Evolutionary conservation across 2,329 filamentous ascomycete genomes (phyloP).

Genomic region (Xylaria sp.): DNA sequence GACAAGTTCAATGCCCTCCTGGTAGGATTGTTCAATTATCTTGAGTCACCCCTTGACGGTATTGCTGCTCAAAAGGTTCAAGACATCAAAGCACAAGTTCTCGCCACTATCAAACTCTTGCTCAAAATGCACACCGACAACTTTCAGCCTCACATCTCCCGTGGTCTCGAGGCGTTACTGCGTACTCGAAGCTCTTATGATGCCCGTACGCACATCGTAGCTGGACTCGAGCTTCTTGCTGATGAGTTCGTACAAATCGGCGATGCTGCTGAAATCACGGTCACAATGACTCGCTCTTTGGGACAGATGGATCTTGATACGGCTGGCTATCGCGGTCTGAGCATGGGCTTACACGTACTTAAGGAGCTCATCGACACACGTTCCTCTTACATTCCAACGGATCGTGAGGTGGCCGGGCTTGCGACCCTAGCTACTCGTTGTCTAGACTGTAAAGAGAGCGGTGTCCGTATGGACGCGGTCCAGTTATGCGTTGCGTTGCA

Average conservation of each 20-base stretch:
- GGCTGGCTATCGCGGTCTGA: constrained; percentile 57
- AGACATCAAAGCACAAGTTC: constrained; percentile 75
- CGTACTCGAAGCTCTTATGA: constrained; percentile 70
- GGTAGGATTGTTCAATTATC: constrained; percentile 71
- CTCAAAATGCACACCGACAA: constrained; percentile 69
- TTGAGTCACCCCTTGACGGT: constrained; percentile 64
- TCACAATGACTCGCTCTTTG: constrained; percentile 59
- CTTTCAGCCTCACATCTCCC: constrained; percentile 71
- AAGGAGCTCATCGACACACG: constrained; percentile 61
- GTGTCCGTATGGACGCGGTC: constrained; percentile 76
- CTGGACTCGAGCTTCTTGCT: constrained; percentile 74
- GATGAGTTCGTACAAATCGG: constrained; percentile 73
- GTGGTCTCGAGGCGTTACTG: constrained; percentile 70
- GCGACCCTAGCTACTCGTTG: constrained; percentile 59
- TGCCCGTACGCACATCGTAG: constrained; percentile 72
- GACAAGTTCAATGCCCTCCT: constrained; percentile 73
- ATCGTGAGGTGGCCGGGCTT: constrained; percentile 58
- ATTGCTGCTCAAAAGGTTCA: constrained; percentile 68
- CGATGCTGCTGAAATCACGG: constrained; percentile 64
- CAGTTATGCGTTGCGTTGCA: constrained; percentile 79
- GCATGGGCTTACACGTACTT: constrained; percentile 69
- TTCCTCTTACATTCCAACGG: constrained; percentile 54
- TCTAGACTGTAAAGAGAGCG: constrained; percentile 65
- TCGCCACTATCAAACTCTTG: constrained; percentile 75
- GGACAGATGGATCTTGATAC: constrained; percentile 51